Evolutionary conservation across 768 basidiomycete genomes (phyloP).

Genomic region (Phaeotremella fagi): DNA sequence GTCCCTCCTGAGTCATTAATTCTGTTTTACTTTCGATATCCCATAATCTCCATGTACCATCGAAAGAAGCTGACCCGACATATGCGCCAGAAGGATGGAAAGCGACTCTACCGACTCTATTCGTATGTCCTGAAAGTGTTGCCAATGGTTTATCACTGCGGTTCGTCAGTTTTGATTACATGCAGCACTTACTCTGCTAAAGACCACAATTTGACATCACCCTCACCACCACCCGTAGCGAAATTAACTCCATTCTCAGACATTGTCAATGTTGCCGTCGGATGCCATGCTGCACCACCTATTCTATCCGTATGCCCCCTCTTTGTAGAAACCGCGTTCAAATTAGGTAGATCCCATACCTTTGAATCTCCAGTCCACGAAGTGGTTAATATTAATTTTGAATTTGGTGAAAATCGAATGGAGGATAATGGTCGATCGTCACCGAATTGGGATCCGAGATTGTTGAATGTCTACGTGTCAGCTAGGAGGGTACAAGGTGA

Average conservation of each 20-base stretch:
- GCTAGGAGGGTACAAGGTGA: neutral
- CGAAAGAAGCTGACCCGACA: constrained; percentile 90
- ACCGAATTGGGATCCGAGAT: constrained; percentile 95
- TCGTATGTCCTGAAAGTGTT: constrained; percentile 78
- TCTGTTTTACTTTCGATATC: constrained; percentile 78
- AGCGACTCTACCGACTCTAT: constrained; percentile 84
- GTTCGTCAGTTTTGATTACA: constrained; percentile 2
- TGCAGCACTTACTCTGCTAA: constrained; percentile 63
- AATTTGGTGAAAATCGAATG: constrained; percentile 91
- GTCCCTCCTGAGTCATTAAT: constrained; percentile 86
- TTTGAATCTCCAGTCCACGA: constrained; percentile 96
- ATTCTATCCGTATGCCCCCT: constrained; percentile 85
- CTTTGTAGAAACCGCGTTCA: constrained; percentile 69
- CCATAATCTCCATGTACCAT: constrained; percentile 97
- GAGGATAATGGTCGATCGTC: constrained; percentile 91
- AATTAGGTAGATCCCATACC: constrained; percentile 90
- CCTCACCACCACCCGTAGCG: constrained; percentile 86
- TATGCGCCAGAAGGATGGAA: constrained; percentile 96
- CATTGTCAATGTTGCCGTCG: constrained; percentile 71
- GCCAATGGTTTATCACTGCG: constrained; percentile 78
- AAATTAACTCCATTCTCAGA: constrained; percentile 68
- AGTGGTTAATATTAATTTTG: constrained; percentile 78
- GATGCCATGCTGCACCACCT: constrained; percentile 97
- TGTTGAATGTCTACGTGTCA: constrained; percentile 66
- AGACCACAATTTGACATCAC: constrained; percentile 81